These are phyloP conservation scores for Helminthosporium solani DNA, from an alignment of 2,329 filamentous ascomycete species.

Conservation along the genomic window DNA sequence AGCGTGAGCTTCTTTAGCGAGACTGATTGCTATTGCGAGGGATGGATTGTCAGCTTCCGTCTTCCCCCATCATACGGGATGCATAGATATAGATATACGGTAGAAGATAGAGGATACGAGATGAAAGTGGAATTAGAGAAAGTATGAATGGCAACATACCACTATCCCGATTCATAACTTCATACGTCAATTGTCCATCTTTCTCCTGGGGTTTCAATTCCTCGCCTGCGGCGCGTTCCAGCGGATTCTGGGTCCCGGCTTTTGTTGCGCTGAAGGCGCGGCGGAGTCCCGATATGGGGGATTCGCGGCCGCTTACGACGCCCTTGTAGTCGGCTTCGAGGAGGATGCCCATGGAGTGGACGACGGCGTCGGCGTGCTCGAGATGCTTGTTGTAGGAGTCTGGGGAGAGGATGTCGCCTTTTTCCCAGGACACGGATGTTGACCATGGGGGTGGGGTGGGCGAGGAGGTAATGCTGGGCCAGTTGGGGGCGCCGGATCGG, in stretches of 20 bases:
- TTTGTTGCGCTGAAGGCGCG: slow-evolving; percentile 73
- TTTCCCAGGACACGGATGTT: slow-evolving; percentile 79
- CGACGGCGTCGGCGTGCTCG: slow-evolving; percentile 75
- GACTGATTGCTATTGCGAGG: slow-evolving; percentile 76
- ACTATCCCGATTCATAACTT: slow-evolving; percentile 94
- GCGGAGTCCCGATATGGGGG: slow-evolving; percentile 73
- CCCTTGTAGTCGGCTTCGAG: slow-evolving; percentile 98
- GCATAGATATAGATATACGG: no score
- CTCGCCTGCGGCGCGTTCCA: slow-evolving; percentile 56
- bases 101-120: no score
- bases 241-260: slow-evolving; percentile 65
- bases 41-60: no score
- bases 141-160: no score
- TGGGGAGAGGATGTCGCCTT: slow-evolving; percentile 83
- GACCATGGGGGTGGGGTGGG: slow-evolving; percentile 75
- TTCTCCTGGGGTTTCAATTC: slow-evolving; percentile 64
- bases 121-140: no score
- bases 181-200: slow-evolving; percentile 84
- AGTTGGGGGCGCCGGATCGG: slow-evolving; percentile 85
- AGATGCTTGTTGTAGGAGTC: slow-evolving; percentile 76
- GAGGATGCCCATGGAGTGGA: slow-evolving; percentile 94
- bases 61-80: no score
- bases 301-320: slow-evolving; percentile 79
- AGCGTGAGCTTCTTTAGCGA: slow-evolving; percentile 73
- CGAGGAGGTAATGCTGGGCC: slow-evolving; percentile 76